These are phyloP conservation scores for Thalassiosira livingstoniorum DNA, from an alignment of 352 stramenopile species.

Conservation along the genomic window DNA sequence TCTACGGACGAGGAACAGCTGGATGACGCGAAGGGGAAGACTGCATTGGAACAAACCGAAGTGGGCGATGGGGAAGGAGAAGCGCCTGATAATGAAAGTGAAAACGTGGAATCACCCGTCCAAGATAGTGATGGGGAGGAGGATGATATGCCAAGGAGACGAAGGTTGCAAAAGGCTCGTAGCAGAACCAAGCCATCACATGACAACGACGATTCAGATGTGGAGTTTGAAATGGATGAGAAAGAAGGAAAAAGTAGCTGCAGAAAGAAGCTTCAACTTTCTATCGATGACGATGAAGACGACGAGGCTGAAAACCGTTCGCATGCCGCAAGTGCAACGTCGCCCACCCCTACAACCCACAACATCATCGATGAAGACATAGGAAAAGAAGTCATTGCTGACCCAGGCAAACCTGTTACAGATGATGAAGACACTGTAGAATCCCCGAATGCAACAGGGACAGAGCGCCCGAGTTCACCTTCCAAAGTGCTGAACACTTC, in stretches of 20 bases:
- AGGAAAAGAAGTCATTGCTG: background rate
- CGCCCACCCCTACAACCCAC: background rate
- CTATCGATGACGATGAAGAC: conserved; percentile 50
- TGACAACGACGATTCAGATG: conserved; percentile 30
- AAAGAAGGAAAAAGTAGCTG: background rate
- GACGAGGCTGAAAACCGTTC: conserved; percentile 20
- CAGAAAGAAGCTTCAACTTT: conserved; percentile 48
- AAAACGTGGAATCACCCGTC: background rate
- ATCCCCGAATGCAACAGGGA: background rate
- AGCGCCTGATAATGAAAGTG: background rate
- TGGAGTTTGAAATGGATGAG: conserved; percentile 40
- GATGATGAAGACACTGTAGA: conserved; percentile 7
- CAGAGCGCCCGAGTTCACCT: background rate
- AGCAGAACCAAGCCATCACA: background rate
- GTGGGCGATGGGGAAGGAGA: background rate
- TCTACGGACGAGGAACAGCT: no score
- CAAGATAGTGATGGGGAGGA: background rate
- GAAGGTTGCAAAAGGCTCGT: conserved; percentile 25
- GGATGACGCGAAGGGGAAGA: background rate
- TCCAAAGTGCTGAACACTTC: background rate
- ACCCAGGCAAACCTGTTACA: background rate
- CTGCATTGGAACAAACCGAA: background rate
- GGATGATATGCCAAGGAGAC: conserved; percentile 19
- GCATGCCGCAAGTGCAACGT: background rate
- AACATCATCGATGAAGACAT: background rate